Evolutionary conservation across 2,329 filamentous ascomycete genomes (phyloP).

Genomic region (Trichoderma simmonsii): DNA sequence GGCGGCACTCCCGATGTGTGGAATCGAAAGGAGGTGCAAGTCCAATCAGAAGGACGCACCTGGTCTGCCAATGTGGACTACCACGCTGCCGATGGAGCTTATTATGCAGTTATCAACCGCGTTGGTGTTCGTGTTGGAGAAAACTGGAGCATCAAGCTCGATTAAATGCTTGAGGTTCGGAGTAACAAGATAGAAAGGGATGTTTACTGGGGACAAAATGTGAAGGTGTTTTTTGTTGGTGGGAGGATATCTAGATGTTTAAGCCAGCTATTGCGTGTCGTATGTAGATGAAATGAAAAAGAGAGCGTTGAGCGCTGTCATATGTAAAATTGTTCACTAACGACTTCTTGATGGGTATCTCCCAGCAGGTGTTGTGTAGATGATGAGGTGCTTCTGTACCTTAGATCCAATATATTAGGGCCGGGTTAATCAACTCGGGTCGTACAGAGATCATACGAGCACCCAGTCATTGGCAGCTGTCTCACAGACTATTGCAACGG

Average conservation of each 20-base stretch:
- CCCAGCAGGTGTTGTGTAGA: neutral
- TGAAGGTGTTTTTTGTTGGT: neutral
- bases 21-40: slow-evolving; percentile 60
- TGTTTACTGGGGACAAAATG: neutral
- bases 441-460: neutral
- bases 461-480: neutral
- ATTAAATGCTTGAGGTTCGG: neutral
- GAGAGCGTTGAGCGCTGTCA: slow-evolving; percentile 7
- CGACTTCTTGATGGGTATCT: neutral
- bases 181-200: neutral
- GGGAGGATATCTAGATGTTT: neutral
- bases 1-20: slow-evolving; percentile 74
- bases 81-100: slow-evolving; percentile 46
- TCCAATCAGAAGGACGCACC: slow-evolving; percentile 51
- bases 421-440: neutral
- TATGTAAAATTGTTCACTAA: neutral
- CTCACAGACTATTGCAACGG: neutral
- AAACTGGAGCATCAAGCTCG: slow-evolving; percentile 49
- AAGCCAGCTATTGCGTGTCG: neutral
- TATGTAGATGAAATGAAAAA: neutral
- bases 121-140: slow-evolving; percentile 51
- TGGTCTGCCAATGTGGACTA: slow-evolving; percentile 62
- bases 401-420: neutral
- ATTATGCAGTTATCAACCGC: slow-evolving; percentile 52
- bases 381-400: neutral